Base-by-base conservation (phyloP, 495 filamentous ascomycete species). In the Talaromyces nanjingensis region DNA sequence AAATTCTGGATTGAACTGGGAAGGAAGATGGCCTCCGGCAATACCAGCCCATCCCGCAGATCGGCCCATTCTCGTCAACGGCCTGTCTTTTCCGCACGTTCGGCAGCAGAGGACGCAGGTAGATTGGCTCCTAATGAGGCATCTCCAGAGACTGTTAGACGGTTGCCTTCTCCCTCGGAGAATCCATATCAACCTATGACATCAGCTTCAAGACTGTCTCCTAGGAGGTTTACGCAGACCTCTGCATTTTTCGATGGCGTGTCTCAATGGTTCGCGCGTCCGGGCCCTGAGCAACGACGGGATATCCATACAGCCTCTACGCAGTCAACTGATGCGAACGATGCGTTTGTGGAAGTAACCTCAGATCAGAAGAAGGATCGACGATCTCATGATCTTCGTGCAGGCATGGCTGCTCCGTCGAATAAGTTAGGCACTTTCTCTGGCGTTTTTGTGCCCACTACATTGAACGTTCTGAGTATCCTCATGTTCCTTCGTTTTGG, bases 401-500 rank as follows among this genome's bases (percentile, higher is more conserved):
- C 63, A 65, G 76, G 83, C 57, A 72, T 79, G 24, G 68, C 77
- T 56, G 84, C 85, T 33, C 78, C 76, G 53, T 68, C 77, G 2
- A 78, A 77, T 64, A 93, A 91, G 71, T 81, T 93, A 60, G 87
- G 89, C 16, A 86, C 85, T 3, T 87, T 90, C 69, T 88, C 89
- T 9, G 90, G 90, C 7, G 91, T 94, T 45, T 96, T 92, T 71
- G 88, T 94, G 22, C 91, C 91, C 24, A 92, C 91, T 6, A 91
- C 86, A 55, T 75, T 94, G 67, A 96, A 96, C 74, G 91, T 96
- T n/a, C 76, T 96, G 56, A 93, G 90, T 66, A 96, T 96, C 77
- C 84, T 96, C 49, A 94, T 96, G 91, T 96, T 96, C 76, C 78
- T 93, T 72, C 81, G 90, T 29, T 93, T 93, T 69, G 89, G 89